phyloP scores from a whole-genome alignment of 2,329 filamentous ascomycete genomes.

The Diplodia scrobiculata region DNA sequence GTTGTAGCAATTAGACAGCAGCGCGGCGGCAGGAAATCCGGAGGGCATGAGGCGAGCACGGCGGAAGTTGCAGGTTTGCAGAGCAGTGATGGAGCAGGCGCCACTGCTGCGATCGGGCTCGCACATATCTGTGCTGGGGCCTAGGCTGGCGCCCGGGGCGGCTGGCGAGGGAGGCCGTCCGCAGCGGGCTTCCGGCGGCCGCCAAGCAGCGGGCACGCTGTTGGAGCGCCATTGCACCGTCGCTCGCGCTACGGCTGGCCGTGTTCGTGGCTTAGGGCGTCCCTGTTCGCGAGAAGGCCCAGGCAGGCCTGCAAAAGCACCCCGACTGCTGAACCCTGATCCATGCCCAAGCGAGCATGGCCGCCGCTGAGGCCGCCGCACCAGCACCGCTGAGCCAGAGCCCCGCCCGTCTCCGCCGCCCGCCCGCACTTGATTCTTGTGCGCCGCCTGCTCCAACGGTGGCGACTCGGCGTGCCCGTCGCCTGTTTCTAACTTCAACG shows the following conservation, averaged over 20 bases:
- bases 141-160: slow-evolving; percentile 1
- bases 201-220: slow-evolving; percentile 6
- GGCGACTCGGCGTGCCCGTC: not conserved
- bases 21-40: not conserved
- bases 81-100: not conserved
- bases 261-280: slow-evolving; percentile 9
- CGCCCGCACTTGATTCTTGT: not conserved
- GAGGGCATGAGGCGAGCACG: not conserved
- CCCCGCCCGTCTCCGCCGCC: not conserved
- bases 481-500: not conserved
- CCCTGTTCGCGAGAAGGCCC: slow-evolving; percentile 12
- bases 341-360: slow-evolving; percentile 25
- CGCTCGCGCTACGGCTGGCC: slow-evolving; percentile 8
- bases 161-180: slow-evolving; percentile 9
- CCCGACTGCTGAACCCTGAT: slow-evolving; percentile 13
- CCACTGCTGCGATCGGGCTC: slow-evolving; percentile 15
- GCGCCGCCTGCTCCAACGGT: not conserved
- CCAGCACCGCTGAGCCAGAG: not conserved
- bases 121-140: slow-evolving; percentile 11
- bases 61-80: not conserved
- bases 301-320: slow-evolving; percentile 6
- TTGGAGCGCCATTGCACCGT: not conserved
- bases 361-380: slow-evolving; percentile 15
- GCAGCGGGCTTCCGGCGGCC: not conserved
- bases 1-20: not conserved